Evolutionary conservation across 2,329 filamentous ascomycete genomes (phyloP).

Genomic region (Alternaria triticimaculans): DNA sequence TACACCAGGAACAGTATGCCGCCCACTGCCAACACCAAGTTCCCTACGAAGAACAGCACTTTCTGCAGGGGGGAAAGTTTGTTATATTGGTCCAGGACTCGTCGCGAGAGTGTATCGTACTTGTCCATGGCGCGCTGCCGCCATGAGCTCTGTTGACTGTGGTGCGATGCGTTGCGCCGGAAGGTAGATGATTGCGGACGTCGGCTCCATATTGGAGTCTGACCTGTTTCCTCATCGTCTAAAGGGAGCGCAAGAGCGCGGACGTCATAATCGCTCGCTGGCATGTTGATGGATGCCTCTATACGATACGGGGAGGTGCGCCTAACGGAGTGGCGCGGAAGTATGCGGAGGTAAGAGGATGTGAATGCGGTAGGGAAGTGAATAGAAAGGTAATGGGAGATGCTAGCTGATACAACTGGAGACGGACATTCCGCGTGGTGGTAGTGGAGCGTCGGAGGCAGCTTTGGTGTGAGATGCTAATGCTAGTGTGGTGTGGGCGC

Average conservation of each 20-base stretch:
- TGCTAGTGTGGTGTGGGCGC: constrained; percentile 9
- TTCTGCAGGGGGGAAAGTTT: constrained; percentile 68
- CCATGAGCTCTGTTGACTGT: constrained; percentile 37
- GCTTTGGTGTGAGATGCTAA: constrained; percentile 20
- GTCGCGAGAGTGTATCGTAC: constrained; percentile 54
- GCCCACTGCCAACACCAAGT: constrained; percentile 61
- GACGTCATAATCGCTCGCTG: constrained; percentile 57
- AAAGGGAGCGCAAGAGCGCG: constrained; percentile 61
- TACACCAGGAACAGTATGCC: constrained; percentile 76
- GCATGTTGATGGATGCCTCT: constrained; percentile 36
- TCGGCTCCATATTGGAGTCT: constrained; percentile 61
- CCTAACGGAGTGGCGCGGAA: constrained; percentile 22
- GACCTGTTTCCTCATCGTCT: constrained; percentile 56
- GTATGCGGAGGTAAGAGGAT: constrained; percentile 7
- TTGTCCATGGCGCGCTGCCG: constrained; percentile 52
- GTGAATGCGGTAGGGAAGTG: not conserved
- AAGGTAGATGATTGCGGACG: constrained; percentile 45
- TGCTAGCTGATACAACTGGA: constrained; percentile 6
- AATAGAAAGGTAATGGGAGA: not conserved
- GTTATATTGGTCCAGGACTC: constrained; percentile 59
- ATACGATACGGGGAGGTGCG: not conserved
- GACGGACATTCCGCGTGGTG: constrained; percentile 16
- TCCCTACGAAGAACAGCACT: constrained; percentile 61
- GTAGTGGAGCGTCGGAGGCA: not conserved
- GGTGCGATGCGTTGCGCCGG: constrained; percentile 48